Evolutionary conservation across 2,329 filamentous ascomycete genomes (phyloP).

Genomic region (Pseudocercospora eumusae): DNA sequence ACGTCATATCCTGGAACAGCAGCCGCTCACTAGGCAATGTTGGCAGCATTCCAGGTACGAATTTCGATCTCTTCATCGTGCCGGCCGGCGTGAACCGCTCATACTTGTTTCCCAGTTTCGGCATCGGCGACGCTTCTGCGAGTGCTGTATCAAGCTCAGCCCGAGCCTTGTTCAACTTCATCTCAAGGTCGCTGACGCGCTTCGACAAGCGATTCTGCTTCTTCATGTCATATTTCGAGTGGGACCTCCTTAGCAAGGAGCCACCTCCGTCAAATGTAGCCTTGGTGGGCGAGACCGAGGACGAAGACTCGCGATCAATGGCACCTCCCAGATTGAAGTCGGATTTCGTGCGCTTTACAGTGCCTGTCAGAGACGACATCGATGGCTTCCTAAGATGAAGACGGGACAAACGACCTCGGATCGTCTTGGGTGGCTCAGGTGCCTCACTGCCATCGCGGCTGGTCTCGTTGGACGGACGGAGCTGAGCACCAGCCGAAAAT

Average conservation of each 20-base stretch:
- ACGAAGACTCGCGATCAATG: slow-evolving; percentile 42
- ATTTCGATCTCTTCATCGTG: slow-evolving; percentile 36
- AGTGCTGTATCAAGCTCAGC: slow-evolving; percentile 56
- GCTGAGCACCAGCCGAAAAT: slow-evolving; percentile 21
- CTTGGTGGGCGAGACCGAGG: slow-evolving; percentile 39
- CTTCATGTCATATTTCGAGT: slow-evolving; percentile 59
- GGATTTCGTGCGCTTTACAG: slow-evolving; percentile 40
- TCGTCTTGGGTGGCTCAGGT: slow-evolving; percentile 26
- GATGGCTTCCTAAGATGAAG: slow-evolving; percentile 39
- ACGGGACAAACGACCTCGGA: slow-evolving; percentile 27
- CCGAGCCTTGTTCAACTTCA: slow-evolving; percentile 58
- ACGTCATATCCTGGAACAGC: slow-evolving; percentile 36
- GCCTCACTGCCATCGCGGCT: slow-evolving; percentile 28
- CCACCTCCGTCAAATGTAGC: slow-evolving; percentile 27
- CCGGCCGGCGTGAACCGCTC: slow-evolving; percentile 41
- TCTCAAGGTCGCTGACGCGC: slow-evolving; percentile 62
- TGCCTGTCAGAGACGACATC: slow-evolving; percentile 36
- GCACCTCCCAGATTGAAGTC: slow-evolving; percentile 35
- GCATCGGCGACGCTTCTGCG: slow-evolving; percentile 45
- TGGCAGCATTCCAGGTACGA: slow-evolving; percentile 41
- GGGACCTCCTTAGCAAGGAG: slow-evolving; percentile 47
- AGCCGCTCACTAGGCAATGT: slow-evolving; percentile 45
- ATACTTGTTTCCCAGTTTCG: slow-evolving; percentile 41
- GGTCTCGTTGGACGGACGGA: slow-evolving; percentile 20
- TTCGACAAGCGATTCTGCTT: slow-evolving; percentile 59